These are phyloP conservation scores for Cladobotryum protrusum DNA, from an alignment of 2,329 filamentous ascomycete genomes.

Conservation along the genomic window DNA sequence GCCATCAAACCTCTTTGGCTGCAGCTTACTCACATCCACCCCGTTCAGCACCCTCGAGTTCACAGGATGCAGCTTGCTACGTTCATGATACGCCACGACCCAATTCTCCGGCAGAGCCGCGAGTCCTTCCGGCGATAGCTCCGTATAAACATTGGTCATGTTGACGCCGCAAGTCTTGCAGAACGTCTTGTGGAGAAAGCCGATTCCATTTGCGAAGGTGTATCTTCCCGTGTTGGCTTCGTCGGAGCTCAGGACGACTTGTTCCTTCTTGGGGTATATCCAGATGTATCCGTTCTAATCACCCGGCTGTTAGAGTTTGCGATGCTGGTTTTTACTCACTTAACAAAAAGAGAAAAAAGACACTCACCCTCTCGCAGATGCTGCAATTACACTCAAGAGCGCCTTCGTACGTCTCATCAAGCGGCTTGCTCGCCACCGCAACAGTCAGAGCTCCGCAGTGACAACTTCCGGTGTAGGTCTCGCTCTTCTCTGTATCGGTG, in stretches of 20 bases:
- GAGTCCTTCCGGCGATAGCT: no score
- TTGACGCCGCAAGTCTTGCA: constrained; percentile 39
- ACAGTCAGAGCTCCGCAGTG: constrained; percentile 46
- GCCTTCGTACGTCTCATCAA: constrained; percentile 31
- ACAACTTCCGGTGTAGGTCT: constrained; percentile 44
- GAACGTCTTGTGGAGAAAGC: constrained; percentile 15
- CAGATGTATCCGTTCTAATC: constrained; percentile 37
- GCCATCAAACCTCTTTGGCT: no score
- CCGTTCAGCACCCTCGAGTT: no score
- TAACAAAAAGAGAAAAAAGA: neutral
- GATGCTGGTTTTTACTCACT: neutral
- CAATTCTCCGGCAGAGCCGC: no score
- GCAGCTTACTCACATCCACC: no score
- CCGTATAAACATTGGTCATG: no score
- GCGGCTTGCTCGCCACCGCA: constrained; percentile 35
- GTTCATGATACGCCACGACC: no score
- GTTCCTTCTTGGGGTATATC: constrained; percentile 35
- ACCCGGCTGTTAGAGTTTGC: neutral
- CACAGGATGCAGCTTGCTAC: no score
- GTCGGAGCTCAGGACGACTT: constrained; percentile 35
- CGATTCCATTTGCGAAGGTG: constrained; percentile 25
- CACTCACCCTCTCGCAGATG: constrained; percentile 37
- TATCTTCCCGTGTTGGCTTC: constrained; percentile 35
- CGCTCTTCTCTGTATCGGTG: constrained; percentile 29
- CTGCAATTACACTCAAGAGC: constrained; percentile 46